phyloP scores from a whole-genome alignment of 805 yeast species.

The Danielia oregonensis region DNA sequence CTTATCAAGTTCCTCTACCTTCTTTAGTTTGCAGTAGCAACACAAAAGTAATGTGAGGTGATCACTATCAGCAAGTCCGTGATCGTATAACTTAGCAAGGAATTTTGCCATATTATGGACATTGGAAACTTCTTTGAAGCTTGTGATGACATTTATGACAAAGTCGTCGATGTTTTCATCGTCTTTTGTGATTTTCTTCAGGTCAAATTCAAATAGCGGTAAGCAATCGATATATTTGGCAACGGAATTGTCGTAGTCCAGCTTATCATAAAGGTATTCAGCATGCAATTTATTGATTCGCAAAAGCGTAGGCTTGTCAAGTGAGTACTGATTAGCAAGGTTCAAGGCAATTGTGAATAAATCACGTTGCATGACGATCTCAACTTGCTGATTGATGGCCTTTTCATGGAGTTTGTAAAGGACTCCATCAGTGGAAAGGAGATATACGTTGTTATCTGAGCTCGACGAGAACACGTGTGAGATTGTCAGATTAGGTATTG shows the following conservation, averaged over 20 bases:
- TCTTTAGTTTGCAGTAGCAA: conserved; percentile 73
- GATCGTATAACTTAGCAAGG: conserved; percentile 55
- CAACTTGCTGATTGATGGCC: conserved; percentile 61
- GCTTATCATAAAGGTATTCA: conserved; percentile 64
- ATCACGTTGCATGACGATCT: conserved; percentile 64
- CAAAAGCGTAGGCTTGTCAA: conserved; percentile 27
- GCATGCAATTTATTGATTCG: conserved; percentile 51
- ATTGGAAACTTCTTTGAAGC: conserved; percentile 73
- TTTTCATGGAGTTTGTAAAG: conserved; percentile 67
- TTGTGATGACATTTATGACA: conserved; percentile 71
- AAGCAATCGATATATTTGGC: conserved; percentile 60
- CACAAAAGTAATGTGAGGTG: conserved; percentile 79
- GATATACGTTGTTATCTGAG: conserved; percentile 50
- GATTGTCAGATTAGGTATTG: conserved; percentile 60
- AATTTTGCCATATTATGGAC: conserved; percentile 62
- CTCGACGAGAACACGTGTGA: conserved; percentile 49
- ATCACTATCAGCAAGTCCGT: conserved; percentile 61
- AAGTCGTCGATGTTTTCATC: conserved; percentile 24
- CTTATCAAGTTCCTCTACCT: conserved; percentile 49
- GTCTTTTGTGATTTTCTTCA: conserved; percentile 7
- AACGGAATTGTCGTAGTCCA: conserved; percentile 65
- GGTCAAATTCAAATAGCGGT: conserved; percentile 15
- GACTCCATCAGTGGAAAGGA: conserved; percentile 73
- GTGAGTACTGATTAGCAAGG: conserved; percentile 46
- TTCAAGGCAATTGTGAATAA: conserved; percentile 69